Percentiles rank a stretch among this genome's conserved stretches.
These are phyloP conservation scores for Nidularia pulvinata DNA, from an alignment of 768 basidiomycete genomes.

Conservation along the genomic window DNA sequence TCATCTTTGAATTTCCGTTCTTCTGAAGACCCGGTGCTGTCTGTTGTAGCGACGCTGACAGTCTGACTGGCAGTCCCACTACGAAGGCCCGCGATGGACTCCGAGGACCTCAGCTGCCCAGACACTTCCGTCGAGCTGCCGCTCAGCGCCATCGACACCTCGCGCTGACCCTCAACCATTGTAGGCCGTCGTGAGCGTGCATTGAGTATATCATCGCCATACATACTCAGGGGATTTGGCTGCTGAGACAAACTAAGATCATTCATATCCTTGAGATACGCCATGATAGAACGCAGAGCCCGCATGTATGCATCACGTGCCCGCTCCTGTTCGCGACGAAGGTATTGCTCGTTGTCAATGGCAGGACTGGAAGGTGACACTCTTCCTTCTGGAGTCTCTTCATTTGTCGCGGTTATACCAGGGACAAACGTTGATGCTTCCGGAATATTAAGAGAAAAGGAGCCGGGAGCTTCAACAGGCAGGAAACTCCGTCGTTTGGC, in stretches of 20 bases:
- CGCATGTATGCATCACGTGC: slow-evolving; percentile 72
- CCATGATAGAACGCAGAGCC: slow-evolving; percentile 91
- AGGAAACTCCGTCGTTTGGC: slow-evolving; percentile 88
- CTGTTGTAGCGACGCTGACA: slow-evolving; percentile 72
- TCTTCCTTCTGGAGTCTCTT: slow-evolving; percentile 28
- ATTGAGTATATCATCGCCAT: slow-evolving; percentile 48
- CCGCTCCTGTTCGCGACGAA: slow-evolving; percentile 71
- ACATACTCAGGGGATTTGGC: slow-evolving; percentile 52
- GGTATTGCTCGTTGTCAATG: slow-evolving; percentile 44
- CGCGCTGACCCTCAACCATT: slow-evolving; percentile 53
- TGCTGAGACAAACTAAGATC: slow-evolving; percentile 82
- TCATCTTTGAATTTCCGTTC: slow-evolving; percentile 94
- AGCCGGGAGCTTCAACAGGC: slow-evolving; percentile 69
- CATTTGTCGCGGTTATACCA: slow-evolving; percentile 43
- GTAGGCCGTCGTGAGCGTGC: slow-evolving; percentile 69
- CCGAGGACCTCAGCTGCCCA: slow-evolving; percentile 63
- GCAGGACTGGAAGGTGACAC: slow-evolving; percentile 44
- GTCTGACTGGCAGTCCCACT: slow-evolving; percentile 65
- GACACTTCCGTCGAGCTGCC: slow-evolving; percentile 45
- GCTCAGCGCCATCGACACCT: slow-evolving; percentile 54
- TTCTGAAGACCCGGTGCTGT: slow-evolving; percentile 72
- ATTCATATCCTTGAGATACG: slow-evolving; percentile 94
- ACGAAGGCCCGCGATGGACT: slow-evolving; percentile 60
- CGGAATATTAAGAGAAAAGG: slow-evolving; percentile 52
- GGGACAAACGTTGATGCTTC: slow-evolving; percentile 63